Evolutionary conservation across 495 filamentous ascomycete species (phyloP).

Genomic region (Mycothermus thermophilus): DNA sequence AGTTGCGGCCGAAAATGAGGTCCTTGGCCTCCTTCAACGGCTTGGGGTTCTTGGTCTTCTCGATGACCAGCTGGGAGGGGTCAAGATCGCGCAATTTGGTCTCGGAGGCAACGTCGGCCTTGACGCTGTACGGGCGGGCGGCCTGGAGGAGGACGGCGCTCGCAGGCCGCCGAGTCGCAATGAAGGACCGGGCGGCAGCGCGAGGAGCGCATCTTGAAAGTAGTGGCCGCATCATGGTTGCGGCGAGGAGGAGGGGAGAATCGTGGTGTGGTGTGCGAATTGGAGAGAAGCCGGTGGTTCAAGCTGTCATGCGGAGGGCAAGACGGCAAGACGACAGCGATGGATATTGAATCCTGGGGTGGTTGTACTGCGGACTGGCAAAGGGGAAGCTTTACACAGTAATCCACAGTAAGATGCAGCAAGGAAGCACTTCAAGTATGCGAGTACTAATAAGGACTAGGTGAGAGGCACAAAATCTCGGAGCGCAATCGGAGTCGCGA

Average conservation of each 20-base stretch:
- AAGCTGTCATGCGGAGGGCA: no score
- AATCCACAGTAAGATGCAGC: no score
- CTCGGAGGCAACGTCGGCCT: slow-evolving; percentile 37
- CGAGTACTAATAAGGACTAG: no score
- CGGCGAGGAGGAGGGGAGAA: no score
- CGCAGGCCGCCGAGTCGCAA: slow-evolving; percentile 15
- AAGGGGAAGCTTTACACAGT: neutral
- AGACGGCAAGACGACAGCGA: no score
- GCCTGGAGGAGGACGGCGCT: slow-evolving; percentile 12
- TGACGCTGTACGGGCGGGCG: slow-evolving; percentile 44
- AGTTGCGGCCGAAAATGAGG: slow-evolving; percentile 74
- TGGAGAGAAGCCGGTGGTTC: no score
- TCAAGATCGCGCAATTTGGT: slow-evolving; percentile 48
- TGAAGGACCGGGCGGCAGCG: slow-evolving; percentile 1
- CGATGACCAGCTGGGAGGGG: slow-evolving; percentile 57
- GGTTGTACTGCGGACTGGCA: neutral
- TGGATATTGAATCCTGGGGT: neutral
- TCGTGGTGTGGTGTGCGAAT: no score
- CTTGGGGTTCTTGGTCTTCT: slow-evolving; percentile 64
- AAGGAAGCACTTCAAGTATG: no score
- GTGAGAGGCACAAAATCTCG: slow-evolving; percentile 9
- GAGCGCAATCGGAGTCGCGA: slow-evolving; percentile 24
- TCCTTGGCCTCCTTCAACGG: slow-evolving; percentile 55
- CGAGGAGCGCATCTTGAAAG: slow-evolving; percentile 13
- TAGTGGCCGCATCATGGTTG: slow-evolving; percentile 17